Conservation (phyloP, 2,329 filamentous ascomycete genomes). For the Onygenales sp. region DNA sequence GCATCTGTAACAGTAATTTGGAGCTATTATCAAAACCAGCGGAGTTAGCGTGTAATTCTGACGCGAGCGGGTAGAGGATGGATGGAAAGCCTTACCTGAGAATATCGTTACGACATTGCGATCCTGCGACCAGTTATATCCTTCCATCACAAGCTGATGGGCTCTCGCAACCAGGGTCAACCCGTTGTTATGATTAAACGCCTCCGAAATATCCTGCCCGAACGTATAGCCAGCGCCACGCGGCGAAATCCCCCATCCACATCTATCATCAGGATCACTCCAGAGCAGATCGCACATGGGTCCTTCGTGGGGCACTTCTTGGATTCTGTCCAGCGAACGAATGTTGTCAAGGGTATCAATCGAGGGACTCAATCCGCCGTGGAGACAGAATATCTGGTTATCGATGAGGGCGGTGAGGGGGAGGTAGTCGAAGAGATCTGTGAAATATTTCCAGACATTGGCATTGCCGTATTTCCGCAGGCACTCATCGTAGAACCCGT, state of each 20-base stretch:
- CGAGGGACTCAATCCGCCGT: slow-evolving; percentile 91
- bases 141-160: slow-evolving; percentile 98
- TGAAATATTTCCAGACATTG: slow-evolving; percentile 99
- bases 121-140: slow-evolving; percentile 99
- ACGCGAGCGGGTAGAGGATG: neutral
- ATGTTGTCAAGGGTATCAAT: slow-evolving; percentile 96
- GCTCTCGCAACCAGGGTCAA: slow-evolving; percentile 90
- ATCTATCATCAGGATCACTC: slow-evolving; percentile 96
- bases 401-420: slow-evolving; percentile 95
- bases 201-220: slow-evolving; percentile 94
- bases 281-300: slow-evolving; percentile 97
- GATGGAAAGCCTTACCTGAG: slow-evolving; percentile 54
- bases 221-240: slow-evolving; percentile 93
- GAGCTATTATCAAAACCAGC: slow-evolving; percentile 43
- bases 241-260: slow-evolving; percentile 91
- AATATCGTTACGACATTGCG: slow-evolving; percentile 98
- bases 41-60: neutral
- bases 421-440: slow-evolving; percentile 96
- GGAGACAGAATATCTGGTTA: slow-evolving; percentile 98
- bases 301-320: slow-evolving; percentile 96
- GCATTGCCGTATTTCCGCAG: slow-evolving; percentile 98
- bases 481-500: slow-evolving; percentile 99
- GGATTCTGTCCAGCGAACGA: slow-evolving; percentile 85
- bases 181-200: slow-evolving; percentile 98
- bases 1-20: slow-evolving; percentile 97